These are phyloP conservation scores for Arctostaphylos glauca DNA, from an alignment of 148 eudicot genomes.

Conservation along the genomic window DNA sequence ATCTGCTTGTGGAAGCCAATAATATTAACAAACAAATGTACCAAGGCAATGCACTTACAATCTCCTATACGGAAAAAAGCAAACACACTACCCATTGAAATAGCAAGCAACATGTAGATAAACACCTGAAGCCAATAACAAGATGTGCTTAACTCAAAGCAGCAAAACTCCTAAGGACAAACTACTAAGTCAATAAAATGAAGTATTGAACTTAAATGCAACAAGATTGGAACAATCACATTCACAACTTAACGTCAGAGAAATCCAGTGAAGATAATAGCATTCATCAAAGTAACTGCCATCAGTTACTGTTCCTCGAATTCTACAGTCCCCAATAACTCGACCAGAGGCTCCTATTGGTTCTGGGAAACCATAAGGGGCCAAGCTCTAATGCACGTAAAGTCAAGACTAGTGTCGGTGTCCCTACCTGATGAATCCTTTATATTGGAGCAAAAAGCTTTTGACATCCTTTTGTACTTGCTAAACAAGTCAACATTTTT, in stretches of 20 bases:
- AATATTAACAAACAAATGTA: not conserved
- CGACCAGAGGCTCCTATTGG: too few relatives aligned
- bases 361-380: too few relatives aligned
- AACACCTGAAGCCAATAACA: slow-evolving; percentile 2
- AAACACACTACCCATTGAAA: not conserved
- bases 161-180: not conserved
- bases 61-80: not conserved
- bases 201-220: not conserved
- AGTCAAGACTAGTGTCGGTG: too few relatives aligned
- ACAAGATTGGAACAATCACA: not conserved
- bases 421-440: too few relatives aligned
- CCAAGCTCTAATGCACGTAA: too few relatives aligned
- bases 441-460: too few relatives aligned
- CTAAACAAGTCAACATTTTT: not conserved
- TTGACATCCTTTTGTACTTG: not conserved
- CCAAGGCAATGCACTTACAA: not conserved
- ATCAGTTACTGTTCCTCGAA: not conserved
- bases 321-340: not conserved
- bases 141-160: not conserved
- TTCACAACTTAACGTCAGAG: not conserved
- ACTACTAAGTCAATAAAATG: not conserved
- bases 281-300: not conserved
- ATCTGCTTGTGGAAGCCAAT: not conserved
- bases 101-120: not conserved
- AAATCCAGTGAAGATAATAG: not conserved